A percentile compares a stretch with the other conserved stretches of the same genome.
Evolutionary conservation across 108 stramenopile species (phyloP).

Genomic region (Aurantiochytrium sp.): DNA sequence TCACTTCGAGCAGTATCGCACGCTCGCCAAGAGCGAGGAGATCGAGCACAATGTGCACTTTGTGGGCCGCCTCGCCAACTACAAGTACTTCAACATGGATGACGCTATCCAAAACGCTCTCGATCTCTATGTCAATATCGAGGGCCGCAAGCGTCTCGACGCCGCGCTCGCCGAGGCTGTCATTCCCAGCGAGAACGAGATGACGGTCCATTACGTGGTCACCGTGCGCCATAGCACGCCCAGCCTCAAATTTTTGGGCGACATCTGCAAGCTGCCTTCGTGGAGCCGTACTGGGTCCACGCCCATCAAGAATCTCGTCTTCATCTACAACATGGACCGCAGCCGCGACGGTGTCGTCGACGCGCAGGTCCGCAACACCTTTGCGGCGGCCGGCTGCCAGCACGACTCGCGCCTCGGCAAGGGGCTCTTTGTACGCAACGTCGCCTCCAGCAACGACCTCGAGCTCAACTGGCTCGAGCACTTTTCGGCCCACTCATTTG

Average conservation of each 20-base stretch:
- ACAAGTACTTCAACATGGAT: constrained; percentile 86
- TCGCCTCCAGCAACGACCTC: neutral
- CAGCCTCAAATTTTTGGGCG: neutral
- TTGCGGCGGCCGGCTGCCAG: neutral
- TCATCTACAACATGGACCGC: neutral
- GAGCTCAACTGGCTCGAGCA: constrained; percentile 15
- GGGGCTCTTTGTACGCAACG: neutral
- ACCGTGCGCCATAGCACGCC: neutral
- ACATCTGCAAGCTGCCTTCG: neutral
- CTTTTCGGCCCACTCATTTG: neutral
- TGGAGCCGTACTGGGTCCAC: neutral
- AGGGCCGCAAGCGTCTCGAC: constrained; percentile 30
- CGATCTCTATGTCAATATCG: constrained; percentile 55
- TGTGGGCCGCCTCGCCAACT: constrained; percentile 76
- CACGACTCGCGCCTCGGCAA: neutral
- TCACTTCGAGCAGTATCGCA: constrained; percentile 64
- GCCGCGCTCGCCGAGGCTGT: neutral
- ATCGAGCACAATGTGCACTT: constrained; percentile 57
- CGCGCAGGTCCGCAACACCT: neutral
- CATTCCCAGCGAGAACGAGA: neutral
- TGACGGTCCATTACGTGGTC: neutral
- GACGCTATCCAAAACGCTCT: constrained; percentile 73
- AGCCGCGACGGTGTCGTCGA: neutral
- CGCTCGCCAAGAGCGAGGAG: constrained; percentile 57
- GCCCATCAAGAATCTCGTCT: neutral